Evolutionary conservation across 2,329 filamentous ascomycete genomes (phyloP), one percentile per base, ranked within the genome.

Genomic region (Fusarium bactridioides): DNA sequence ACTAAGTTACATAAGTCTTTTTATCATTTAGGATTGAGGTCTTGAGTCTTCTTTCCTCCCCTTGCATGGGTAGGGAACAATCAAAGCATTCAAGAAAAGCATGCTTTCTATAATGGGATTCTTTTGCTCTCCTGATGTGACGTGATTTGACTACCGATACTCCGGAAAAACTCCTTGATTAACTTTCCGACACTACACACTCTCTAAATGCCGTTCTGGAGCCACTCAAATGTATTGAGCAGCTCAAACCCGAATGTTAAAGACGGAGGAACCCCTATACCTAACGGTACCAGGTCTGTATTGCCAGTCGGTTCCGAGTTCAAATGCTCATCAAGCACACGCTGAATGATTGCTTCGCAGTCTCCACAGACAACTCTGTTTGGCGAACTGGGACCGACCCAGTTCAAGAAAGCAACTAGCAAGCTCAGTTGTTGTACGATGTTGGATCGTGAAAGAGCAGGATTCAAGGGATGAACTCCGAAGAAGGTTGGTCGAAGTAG

Each of bases 351-450:
- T 5, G 78, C 76, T 64, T 84, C 83, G 70, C 84, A 85, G n/a
- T 84, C 79, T 37, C 71, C 75, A 72, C 85, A 87, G 8, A 87
- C 76, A 31, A 83, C 80, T 19, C 82, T 83, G 43, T 88, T 88
- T 8, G 85, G 84, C 0, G 84, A 84, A 18, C 80, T 80, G 1
- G 85, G 84, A 23, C 81, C 80, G 9, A 87, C 79, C 86, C 86
- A 88, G 53, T 85, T 84, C 18, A 88, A 78, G 64, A 87, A 87
- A 0, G 84, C 85, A 11, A 86, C 82, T 1, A 88, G 79, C 4
- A 87, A 80, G 61, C 84, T 86, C 3, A 88, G 80, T 66, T 87
- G 84, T 70, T 87, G 85, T 23, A 87, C 83, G 27, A 88, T 85
- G 45, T 81, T 83, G 2, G 85, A 86, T 3, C 84, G 81, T 12